Evolutionary conservation across 2,329 filamentous ascomycete genomes (phyloP), one percentile per base, ranked within the genome.

Genomic region (Leptographium procerum): DNA sequence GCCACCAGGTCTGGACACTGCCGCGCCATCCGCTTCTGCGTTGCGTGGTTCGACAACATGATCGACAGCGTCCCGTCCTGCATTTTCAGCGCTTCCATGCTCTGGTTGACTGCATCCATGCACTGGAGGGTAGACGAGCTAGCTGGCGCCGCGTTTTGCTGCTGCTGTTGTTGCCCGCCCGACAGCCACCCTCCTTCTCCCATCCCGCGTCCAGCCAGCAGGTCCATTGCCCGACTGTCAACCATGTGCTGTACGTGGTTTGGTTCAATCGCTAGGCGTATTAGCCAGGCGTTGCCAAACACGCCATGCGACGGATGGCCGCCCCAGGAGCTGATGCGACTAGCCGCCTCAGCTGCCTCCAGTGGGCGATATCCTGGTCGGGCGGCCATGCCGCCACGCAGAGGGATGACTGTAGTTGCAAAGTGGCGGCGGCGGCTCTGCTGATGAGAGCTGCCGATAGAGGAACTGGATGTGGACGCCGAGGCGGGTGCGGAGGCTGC

Each of bases 1-100:
- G 63, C 63, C 47, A 62, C 63, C 24, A 64, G 51, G 53, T 64
- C 63, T 2, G 63, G 63, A 4, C 63, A 64, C 58, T 64, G 63
- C 4, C 63, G 61, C 1, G 63, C 63, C 28, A 64, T 62, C 4
- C 63, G 57, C 58, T 64, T 64, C 54, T 64, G 63, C 24, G 61
- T 63, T 1, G 33, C 40, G 29, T 64, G 61, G 58, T 64, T 64
- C 45, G 63, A 64, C 50, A 64, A 48, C 59, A 64, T 19, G 19
- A 64, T 55, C 26, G 63, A 63, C 14, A 64, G 52, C 9, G 57
- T 40, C 24, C 56, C 47, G 34, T 63, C 63, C 6, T 48, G 31
- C 3, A 22, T 16, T 1, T 14, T 28, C 8, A 64, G 52, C 26
- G 26, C 19, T 9, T 19, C 26, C 59, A 64, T 59, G 16, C 26